These are phyloP conservation scores for Epichloe sibirici DNA, from an alignment of 2,329 filamentous ascomycete species.

Conservation along the genomic window DNA sequence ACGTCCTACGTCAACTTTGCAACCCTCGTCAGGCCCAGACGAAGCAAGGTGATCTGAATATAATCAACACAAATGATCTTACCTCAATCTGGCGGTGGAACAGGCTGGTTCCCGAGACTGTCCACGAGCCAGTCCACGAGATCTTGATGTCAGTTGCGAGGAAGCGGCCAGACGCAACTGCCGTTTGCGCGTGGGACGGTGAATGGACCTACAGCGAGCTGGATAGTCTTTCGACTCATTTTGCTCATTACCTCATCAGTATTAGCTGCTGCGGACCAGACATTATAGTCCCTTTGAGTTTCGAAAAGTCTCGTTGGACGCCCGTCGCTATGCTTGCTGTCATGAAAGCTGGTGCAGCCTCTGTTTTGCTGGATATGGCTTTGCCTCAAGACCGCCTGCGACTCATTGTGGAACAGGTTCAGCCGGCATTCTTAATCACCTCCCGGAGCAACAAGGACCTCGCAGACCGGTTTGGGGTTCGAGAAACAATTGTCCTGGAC, in stretches of 20 bases:
- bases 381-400: slow-evolving; percentile 8
- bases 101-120: too few relatives aligned
- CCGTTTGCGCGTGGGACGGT: slow-evolving; percentile 22
- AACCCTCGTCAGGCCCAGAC: too few relatives aligned
- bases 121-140: too few relatives aligned
- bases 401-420: slow-evolving; percentile 8
- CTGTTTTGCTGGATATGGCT: slow-evolving; percentile 6
- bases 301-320: slow-evolving; percentile 4
- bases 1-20: too few relatives aligned
- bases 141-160: not conserved
- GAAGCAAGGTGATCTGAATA: too few relatives aligned
- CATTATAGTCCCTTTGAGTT: not conserved
- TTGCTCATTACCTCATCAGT: slow-evolving; percentile 4
- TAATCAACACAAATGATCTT: too few relatives aligned
- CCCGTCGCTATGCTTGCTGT: slow-evolving; percentile 1
- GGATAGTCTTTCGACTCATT: not conserved
- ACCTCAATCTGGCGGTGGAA: too few relatives aligned
- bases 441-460: too few relatives aligned
- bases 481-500: too few relatives aligned
- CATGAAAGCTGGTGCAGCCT: not conserved
- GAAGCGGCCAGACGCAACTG: not conserved
- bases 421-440: not conserved
- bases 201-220: slow-evolving; percentile 26
- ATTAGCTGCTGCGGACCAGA: not conserved
- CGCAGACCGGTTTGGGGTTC: too few relatives aligned